Percentiles rank a stretch among this genome's conserved stretches.
Evolutionary conservation across 768 basidiomycete species (phyloP).

Genomic region (Austroboletus festivus): DNA sequence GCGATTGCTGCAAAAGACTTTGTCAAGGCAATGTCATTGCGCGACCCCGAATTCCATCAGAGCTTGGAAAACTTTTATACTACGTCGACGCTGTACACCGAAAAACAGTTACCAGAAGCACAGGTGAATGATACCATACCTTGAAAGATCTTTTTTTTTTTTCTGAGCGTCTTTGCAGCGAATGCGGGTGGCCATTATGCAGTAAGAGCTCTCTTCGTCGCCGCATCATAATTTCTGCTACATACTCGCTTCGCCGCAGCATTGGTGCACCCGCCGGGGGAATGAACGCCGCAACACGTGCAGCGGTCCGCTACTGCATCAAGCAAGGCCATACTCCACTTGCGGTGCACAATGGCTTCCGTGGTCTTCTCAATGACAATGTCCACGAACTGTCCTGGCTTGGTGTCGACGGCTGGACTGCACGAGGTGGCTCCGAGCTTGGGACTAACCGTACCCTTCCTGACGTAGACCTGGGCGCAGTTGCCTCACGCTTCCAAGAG

Average conservation of each 20-base stretch:
- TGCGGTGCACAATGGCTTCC: slow-evolving; percentile 94
- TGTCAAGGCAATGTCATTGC: slow-evolving; percentile 76
- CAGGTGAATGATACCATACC: slow-evolving; percentile 34
- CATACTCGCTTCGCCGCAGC: slow-evolving; percentile 38
- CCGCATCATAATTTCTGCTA: background rate
- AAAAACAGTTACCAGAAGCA: slow-evolving; percentile 47
- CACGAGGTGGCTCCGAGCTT: slow-evolving; percentile 94
- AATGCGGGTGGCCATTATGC: slow-evolving; percentile 79
- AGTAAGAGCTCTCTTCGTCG: slow-evolving; percentile 47
- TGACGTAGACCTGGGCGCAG: slow-evolving; percentile 77
- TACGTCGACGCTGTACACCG: slow-evolving; percentile 60
- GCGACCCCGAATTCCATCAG: slow-evolving; percentile 91
- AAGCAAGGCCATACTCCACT: slow-evolving; percentile 91
- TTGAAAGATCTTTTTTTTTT: background rate
- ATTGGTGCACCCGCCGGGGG: slow-evolving; percentile 97
- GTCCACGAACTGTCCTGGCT: slow-evolving; percentile 90
- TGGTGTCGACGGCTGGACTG: slow-evolving; percentile 94
- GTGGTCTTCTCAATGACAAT: slow-evolving; percentile 87
- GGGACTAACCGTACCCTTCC: slow-evolving; percentile 94
- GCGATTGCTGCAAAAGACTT: slow-evolving; percentile 86
- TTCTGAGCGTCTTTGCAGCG: slow-evolving; percentile 41
- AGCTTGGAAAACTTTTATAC: slow-evolving; percentile 81
- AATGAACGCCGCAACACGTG: slow-evolving; percentile 97
- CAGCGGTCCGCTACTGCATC: slow-evolving; percentile 90
- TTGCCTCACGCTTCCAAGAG: slow-evolving; percentile 91